Evolutionary conservation across 2,329 filamentous ascomycete species (phyloP).

Genomic region (Aspergillus sp.): DNA sequence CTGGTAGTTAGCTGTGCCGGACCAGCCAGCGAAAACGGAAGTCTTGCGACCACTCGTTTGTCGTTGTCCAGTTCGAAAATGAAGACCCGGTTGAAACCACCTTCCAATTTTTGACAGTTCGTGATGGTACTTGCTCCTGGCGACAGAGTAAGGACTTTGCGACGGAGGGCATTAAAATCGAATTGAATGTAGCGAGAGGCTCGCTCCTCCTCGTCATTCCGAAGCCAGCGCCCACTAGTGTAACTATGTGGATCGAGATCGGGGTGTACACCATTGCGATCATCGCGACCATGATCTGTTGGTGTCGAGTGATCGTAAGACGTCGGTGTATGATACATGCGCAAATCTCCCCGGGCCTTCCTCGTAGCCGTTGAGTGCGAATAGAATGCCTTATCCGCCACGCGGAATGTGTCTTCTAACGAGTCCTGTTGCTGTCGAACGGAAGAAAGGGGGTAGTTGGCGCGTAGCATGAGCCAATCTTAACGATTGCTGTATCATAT

Average conservation of each 20-base stretch:
- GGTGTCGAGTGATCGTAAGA: no score
- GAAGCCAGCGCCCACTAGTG: constrained; percentile 42
- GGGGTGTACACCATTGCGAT: background rate
- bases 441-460: no score
- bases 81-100: constrained; percentile 49
- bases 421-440: no score
- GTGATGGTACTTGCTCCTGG: constrained; percentile 37
- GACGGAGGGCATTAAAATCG: constrained; percentile 43
- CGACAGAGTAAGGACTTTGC: constrained; percentile 38
- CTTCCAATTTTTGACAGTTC: constrained; percentile 47
- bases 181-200: constrained; percentile 42
- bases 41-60: constrained; percentile 41
- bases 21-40: constrained; percentile 45
- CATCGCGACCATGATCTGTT: no score
- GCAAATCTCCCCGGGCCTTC: no score
- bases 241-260: constrained; percentile 33
- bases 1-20: constrained; percentile 39
- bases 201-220: constrained; percentile 38
- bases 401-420: no score
- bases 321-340: no score
- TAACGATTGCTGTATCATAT: no score
- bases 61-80: constrained; percentile 45
- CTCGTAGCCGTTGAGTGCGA: no score
- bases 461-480: no score
- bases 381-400: no score